These are phyloP conservation scores for Rhinocladiella mackenziei DNA, from an alignment of 2,329 filamentous ascomycete species.

Conservation along the genomic window DNA sequence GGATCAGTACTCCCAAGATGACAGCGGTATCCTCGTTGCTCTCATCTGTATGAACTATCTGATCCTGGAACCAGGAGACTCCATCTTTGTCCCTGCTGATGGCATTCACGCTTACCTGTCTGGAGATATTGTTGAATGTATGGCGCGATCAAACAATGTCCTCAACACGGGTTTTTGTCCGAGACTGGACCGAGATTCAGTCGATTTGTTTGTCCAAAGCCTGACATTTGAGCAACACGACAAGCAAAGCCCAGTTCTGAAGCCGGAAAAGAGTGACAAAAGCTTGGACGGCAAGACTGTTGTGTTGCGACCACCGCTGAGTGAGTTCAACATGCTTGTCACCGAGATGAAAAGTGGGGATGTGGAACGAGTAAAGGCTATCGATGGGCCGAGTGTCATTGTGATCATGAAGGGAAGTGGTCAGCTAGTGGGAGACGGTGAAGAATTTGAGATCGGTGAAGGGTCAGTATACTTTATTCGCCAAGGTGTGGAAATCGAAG, in stretches of 20 bases:
- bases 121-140: constrained; percentile 73
- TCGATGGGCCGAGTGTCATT: constrained; percentile 60
- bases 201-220: constrained; percentile 60
- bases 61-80: constrained; percentile 60
- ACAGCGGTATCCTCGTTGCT: constrained; percentile 66
- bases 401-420: constrained; percentile 60
- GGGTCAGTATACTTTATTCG: constrained; percentile 66
- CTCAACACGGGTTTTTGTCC: constrained; percentile 73
- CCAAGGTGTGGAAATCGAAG: constrained; percentile 50
- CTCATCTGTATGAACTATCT: constrained; percentile 72
- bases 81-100: constrained; percentile 67
- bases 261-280: constrained; percentile 46
- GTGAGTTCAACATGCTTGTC: constrained; percentile 67
- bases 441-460: constrained; percentile 53
- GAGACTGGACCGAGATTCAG: constrained; percentile 57
- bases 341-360: constrained; percentile 56
- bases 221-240: constrained; percentile 63
- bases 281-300: constrained; percentile 58
- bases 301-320: constrained; percentile 63
- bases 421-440: constrained; percentile 52
- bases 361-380: constrained; percentile 53
- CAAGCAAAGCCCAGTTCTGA: constrained; percentile 54
- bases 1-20: constrained; percentile 59
- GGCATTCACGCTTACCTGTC: constrained; percentile 70
- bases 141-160: constrained; percentile 72